These are phyloP conservation scores for Plenodomus lindquistii DNA, from an alignment of 2,329 filamentous ascomycete species.

Conservation along the genomic window DNA sequence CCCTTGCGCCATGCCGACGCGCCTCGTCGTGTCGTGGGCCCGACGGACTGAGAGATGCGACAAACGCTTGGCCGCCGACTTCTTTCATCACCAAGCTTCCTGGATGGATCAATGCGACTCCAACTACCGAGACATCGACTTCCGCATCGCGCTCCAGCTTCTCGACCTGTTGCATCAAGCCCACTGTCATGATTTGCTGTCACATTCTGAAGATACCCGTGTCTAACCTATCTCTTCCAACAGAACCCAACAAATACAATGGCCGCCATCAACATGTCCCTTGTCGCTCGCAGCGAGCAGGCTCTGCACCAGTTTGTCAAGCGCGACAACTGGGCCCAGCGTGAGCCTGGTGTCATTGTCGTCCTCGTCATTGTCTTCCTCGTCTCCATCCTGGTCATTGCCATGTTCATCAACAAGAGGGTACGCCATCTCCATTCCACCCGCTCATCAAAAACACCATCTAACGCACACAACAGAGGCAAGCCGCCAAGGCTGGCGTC, in stretches of 20 bases:
- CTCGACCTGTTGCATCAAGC: slow-evolving; percentile 1
- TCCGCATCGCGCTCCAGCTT: slow-evolving; percentile 17
- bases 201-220: slow-evolving; percentile 1
- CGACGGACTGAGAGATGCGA: slow-evolving; percentile 6
- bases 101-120: neutral
- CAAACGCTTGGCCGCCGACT: slow-evolving; percentile 15
- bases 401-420: slow-evolving; percentile 55
- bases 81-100: slow-evolving; percentile 1
- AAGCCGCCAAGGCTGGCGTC: slow-evolving; percentile 10
- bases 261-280: slow-evolving; percentile 44
- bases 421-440: slow-evolving; percentile 24
- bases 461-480: slow-evolving; percentile 16
- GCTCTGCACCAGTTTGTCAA: slow-evolving; percentile 51
- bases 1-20: slow-evolving; percentile 10
- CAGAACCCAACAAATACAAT: slow-evolving; percentile 38
- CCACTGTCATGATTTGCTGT: slow-evolving; percentile 1
- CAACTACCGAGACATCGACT: neutral
- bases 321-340: slow-evolving; percentile 61
- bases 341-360: slow-evolving; percentile 63
- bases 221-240: slow-evolving; percentile 11
- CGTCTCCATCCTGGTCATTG: slow-evolving; percentile 55
- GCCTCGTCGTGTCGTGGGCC: neutral
- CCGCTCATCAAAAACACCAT: neutral
- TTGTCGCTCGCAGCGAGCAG: slow-evolving; percentile 43
- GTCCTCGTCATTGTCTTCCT: slow-evolving; percentile 65